Percentiles rank a stretch among this genome's conserved stretches.
Conservation (phyloP, 106 monocot species). For the Hemerocallis citrina region DNA sequence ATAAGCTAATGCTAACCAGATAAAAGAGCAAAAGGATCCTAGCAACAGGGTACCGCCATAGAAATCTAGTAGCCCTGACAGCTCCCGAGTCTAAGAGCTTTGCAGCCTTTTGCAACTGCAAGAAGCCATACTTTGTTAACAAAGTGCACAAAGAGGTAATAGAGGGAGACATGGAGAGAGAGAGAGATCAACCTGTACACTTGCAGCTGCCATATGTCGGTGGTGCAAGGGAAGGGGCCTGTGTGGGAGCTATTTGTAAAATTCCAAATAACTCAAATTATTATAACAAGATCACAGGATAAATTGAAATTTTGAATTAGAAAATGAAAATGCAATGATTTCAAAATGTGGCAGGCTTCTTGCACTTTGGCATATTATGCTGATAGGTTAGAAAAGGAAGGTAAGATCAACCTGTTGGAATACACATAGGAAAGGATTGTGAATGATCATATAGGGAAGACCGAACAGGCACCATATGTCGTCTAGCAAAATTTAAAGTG, state of each 20-base stretch:
- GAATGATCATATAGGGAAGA: neutral
- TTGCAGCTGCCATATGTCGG: slow-evolving; percentile 78
- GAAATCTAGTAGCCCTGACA: slow-evolving; percentile 88
- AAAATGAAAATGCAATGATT: neutral
- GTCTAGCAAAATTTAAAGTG: neutral
- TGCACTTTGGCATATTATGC: no score
- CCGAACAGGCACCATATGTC: neutral
- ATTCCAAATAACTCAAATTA: neutral
- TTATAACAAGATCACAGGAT: neutral
- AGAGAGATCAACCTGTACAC: slow-evolving; percentile 47
- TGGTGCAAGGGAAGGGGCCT: slow-evolving; percentile 92
- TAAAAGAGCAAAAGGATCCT: slow-evolving; percentile 80
- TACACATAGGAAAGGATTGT: neutral
- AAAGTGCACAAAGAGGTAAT: neutral
- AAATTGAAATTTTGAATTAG: neutral
- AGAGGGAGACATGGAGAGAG: neutral
- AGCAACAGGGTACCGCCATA: slow-evolving; percentile 92
- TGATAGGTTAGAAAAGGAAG: neutral
- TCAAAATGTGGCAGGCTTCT: neutral
- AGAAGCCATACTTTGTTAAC: slow-evolving; percentile 5
- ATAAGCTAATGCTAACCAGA: slow-evolving; percentile 43
- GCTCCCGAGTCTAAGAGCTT: slow-evolving; percentile 93
- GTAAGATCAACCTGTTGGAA: neutral
- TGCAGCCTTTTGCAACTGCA: slow-evolving; percentile 86
- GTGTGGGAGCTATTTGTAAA: slow-evolving; percentile 18